Evolutionary conservation across 768 basidiomycete species (phyloP), one percentile per base, ranked within the genome.

Genomic region (Dendrothele bispora): DNA sequence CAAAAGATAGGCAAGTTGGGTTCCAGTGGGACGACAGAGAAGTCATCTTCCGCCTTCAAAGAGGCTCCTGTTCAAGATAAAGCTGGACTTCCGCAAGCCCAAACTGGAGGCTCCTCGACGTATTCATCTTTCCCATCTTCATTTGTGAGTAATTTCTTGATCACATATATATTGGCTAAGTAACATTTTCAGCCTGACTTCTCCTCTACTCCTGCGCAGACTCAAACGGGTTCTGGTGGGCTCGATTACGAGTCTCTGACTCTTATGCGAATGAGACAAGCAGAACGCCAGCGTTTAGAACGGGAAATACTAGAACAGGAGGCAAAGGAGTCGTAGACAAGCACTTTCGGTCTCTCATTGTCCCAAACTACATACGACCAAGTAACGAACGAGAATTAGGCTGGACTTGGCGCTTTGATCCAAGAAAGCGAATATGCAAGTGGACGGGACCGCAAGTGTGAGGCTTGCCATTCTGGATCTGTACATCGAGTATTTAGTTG

Each of bases 181-280:
- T 17, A 18, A 8, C 38, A 18, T 36, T 43, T 29, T 18, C 30
- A 66, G 62, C 56, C 66, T 14, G 57, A 66, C 40, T 40, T 69
- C 49, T 57, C 67, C 30, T 50, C 65, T 57, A 43, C 50, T 36
- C 48, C 65, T 10, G 44, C 58, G 43, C 32, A 52, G 49, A 21
- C 57, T 49, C 52, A 8, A 46, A 26, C 65, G n/a, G 40, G 61
- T 17, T 53, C 64, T 18, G 58, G 71, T 10, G 78, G 77, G 2
- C 55, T 91, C 39, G 87, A 91, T 60, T 93, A 85, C 47, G 91
- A 92, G 65, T 80, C 84, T 3, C 59, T 91, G 50, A 92, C 88
- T 1, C 72, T 93, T 28, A 78, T 92, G 75, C 79, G 90, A 4
- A 70, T 94, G 61, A 74, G 90, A 28, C 87, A 92, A 58, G 88